phyloP scores from a whole-genome alignment of 1,284 basidiomycete genomes.

The Gomphus bonarii region DNA sequence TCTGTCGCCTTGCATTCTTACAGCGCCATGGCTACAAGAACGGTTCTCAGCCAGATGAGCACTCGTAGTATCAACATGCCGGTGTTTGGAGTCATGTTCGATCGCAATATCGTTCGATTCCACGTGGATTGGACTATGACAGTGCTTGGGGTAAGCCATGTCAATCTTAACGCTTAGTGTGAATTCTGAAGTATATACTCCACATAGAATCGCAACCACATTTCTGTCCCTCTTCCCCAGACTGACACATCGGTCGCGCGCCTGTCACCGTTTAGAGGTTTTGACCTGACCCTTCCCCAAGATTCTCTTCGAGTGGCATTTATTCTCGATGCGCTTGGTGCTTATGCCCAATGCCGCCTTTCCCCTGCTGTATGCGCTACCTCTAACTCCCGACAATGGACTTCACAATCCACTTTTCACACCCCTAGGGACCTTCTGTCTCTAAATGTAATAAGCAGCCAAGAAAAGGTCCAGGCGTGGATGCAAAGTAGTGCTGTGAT shows the following conservation, averaged over 20 bases:
- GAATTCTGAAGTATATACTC: background rate
- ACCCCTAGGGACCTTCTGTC: background rate
- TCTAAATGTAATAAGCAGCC: background rate
- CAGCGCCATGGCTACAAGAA: background rate
- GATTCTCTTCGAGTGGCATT: background rate
- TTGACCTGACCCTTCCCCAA: background rate
- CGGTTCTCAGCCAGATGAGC: background rate
- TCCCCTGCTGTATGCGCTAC: background rate
- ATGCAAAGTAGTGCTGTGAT: background rate
- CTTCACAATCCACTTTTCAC: no score
- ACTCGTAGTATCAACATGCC: background rate
- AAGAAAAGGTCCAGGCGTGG: conserved; percentile 1
- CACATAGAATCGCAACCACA: background rate
- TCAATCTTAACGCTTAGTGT: background rate
- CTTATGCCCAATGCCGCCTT: background rate
- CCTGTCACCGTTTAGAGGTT: background rate
- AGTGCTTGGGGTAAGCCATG: background rate
- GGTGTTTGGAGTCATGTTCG: conserved; percentile 4
- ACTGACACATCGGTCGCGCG: background rate
- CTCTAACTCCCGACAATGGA: background rate
- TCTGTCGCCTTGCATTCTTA: background rate
- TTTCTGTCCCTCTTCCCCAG: conserved; percentile 1
- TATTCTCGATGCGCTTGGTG: background rate
- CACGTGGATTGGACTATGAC: conserved; percentile 2
- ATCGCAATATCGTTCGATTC: conserved; percentile 1